Evolutionary conservation across 805 yeast genomes (phyloP).

Genomic region (Wickerhamomyces sydowiorum): DNA sequence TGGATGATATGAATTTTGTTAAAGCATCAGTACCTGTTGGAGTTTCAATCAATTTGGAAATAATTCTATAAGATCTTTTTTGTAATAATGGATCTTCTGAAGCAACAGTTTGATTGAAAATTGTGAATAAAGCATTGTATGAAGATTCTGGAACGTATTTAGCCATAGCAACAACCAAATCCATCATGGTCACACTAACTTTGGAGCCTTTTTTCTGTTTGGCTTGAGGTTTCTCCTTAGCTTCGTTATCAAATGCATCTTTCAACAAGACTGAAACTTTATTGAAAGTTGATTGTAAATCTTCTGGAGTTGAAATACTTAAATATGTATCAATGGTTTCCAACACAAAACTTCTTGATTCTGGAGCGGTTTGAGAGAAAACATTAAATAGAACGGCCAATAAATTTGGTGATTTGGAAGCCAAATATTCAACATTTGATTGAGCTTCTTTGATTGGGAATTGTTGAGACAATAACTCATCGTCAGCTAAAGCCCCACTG

Average conservation of each 20-base stretch:
- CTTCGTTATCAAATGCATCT: constrained; percentile 62
- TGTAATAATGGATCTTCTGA: constrained; percentile 65
- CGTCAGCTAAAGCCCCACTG: constrained; percentile 52
- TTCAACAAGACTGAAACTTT: constrained; percentile 79
- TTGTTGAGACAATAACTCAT: constrained; percentile 50
- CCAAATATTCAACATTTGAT: constrained; percentile 54
- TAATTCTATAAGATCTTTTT: constrained; percentile 81
- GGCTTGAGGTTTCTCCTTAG: constrained; percentile 24
- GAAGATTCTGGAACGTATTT: constrained; percentile 70
- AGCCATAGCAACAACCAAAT: constrained; percentile 80
- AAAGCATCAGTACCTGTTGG: constrained; percentile 57
- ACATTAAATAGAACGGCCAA: constrained; percentile 88
- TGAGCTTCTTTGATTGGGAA: constrained; percentile 54
- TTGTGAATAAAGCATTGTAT: constrained; percentile 70
- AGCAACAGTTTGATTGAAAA: constrained; percentile 63
- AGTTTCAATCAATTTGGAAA: constrained; percentile 65
- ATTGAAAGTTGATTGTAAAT: constrained; percentile 70
- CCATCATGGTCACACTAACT: constrained; percentile 83
- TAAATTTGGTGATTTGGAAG: constrained; percentile 64
- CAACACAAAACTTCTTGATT: constrained; percentile 74
- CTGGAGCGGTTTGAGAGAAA: constrained; percentile 82
- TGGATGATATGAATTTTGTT: constrained; percentile 43
- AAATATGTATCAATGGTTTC: constrained; percentile 84
- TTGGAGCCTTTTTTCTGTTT: constrained; percentile 36
- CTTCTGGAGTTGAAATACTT: constrained; percentile 60